A percentile compares a stretch with the other conserved stretches of the same genome.
Conservation (phyloP, 2,329 filamentous ascomycete species). For the Penicillium frequentans region DNA sequence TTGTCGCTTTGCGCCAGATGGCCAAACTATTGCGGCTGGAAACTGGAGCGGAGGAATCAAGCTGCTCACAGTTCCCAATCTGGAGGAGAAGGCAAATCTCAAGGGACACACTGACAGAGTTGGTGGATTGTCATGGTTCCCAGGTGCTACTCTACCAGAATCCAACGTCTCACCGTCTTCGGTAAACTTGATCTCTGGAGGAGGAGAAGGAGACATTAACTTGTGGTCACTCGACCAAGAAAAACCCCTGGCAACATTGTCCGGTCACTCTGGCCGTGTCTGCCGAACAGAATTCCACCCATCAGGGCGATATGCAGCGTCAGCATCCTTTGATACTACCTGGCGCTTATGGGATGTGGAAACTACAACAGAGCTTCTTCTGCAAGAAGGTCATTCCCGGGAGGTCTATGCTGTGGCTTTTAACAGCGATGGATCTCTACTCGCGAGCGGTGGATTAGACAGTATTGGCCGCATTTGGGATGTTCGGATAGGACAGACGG, state of each 20-base stretch:
- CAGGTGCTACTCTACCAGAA: conserved; percentile 72
- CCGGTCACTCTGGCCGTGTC: conserved; percentile 82
- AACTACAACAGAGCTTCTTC: conserved; percentile 75
- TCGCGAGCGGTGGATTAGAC: conserved; percentile 90
- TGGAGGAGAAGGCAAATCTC: conserved; percentile 73
- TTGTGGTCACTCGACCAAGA: conserved; percentile 88
- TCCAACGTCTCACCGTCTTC: conserved; percentile 69
- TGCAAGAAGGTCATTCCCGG: conserved; percentile 92
- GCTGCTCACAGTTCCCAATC: conserved; percentile 76
- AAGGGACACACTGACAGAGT: conserved; percentile 87
- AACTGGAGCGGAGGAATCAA: conserved; percentile 93
- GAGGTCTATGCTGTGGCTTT: conserved; percentile 91
- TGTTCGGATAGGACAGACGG: conserved; percentile 83
- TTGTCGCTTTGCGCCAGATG: conserved; percentile 83
- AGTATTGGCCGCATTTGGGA: conserved; percentile 97
- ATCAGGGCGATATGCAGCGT: conserved; percentile 83
- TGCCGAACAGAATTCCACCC: conserved; percentile 94
- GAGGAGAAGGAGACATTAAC: conserved; percentile 82
- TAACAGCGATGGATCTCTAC: conserved; percentile 83
- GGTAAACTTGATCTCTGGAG: conserved; percentile 86
- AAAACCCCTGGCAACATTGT: conserved; percentile 77
- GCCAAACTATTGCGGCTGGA: conserved; percentile 79
- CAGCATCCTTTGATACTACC: conserved; percentile 92
- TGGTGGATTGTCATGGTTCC: conserved; percentile 87
- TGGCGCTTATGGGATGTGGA: conserved; percentile 96